Conservation (phyloP, 1,139 yeast species). For the Tardiomyces digboiensis region DNA sequence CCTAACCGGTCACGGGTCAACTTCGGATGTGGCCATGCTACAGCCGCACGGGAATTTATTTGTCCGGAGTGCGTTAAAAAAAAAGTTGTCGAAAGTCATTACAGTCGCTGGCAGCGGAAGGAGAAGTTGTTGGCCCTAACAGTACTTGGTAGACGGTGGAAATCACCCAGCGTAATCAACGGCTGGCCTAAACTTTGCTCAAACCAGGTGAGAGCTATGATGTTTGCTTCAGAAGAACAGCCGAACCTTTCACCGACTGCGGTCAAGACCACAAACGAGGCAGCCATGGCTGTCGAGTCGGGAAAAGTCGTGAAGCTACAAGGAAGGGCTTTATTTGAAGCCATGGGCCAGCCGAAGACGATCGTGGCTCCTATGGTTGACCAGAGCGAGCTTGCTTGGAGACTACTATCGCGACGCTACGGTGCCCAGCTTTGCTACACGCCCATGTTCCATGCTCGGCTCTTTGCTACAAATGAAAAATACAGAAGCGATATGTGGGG, state of each 20-base stretch:
- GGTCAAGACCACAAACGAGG: not conserved
- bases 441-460: slow-evolving; percentile 92
- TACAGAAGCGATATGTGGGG: slow-evolving; percentile 75
- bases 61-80: no score
- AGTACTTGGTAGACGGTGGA: not conserved
- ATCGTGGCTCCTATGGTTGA: slow-evolving; percentile 99
- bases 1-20: no score
- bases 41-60: no score
- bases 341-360: slow-evolving; percentile 66
- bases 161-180: not conserved
- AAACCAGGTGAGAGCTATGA: not conserved
- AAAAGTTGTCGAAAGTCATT: no score
- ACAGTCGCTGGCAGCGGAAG: no score
- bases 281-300: not conserved
- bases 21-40: no score
- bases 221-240: not conserved
- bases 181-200: not conserved
- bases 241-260: no score
- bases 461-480: slow-evolving; percentile 77
- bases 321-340: slow-evolving; percentile 65
- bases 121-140: not conserved
- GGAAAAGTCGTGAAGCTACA: slow-evolving; percentile 22
- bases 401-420: slow-evolving; percentile 72
- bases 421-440: slow-evolving; percentile 95
- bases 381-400: slow-evolving; percentile 94